Evolutionary conservation across 768 basidiomycete genomes (phyloP).

Genomic region (Termitomyces sp.): DNA sequence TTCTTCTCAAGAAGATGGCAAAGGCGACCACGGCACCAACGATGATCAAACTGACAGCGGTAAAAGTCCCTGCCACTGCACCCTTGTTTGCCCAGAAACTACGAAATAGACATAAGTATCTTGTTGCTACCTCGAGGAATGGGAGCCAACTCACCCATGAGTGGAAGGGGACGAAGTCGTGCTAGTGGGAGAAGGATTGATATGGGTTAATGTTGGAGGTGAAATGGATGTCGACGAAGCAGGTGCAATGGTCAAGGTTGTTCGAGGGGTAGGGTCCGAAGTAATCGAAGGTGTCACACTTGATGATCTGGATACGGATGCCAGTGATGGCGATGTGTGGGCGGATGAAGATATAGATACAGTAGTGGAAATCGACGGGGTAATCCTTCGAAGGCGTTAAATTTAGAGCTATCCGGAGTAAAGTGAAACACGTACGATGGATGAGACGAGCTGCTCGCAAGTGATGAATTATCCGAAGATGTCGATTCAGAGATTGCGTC

Average conservation of each 20-base stretch:
- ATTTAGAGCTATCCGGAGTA: background rate
- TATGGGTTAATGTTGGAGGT: background rate
- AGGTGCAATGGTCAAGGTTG: slow-evolving; percentile 1
- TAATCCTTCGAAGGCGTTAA: background rate
- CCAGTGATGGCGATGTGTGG: background rate
- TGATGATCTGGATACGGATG: background rate
- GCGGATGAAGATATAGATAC: background rate
- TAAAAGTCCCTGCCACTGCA: slow-evolving; percentile 33
- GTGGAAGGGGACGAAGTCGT: slow-evolving; percentile 5
- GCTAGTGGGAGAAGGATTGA: slow-evolving; percentile 3
- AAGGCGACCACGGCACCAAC: slow-evolving; percentile 21
- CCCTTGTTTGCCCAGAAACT: slow-evolving; percentile 37
- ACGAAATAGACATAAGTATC: background rate
- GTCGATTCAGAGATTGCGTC: background rate
- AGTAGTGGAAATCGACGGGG: background rate
- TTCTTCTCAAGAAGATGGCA: slow-evolving; percentile 22
- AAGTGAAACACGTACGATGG: background rate
- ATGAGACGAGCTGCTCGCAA: background rate
- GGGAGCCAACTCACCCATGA: slow-evolving; percentile 11
- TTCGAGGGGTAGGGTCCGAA: slow-evolving; percentile 1
- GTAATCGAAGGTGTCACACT: background rate
- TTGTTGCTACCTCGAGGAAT: background rate
- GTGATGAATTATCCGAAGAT: background rate
- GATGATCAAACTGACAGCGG: slow-evolving; percentile 24
- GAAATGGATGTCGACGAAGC: background rate